Evolutionary conservation across 257 asterid species (phyloP), one percentile per base, ranked within the genome.

Genomic region (Rhazya stricta): DNA sequence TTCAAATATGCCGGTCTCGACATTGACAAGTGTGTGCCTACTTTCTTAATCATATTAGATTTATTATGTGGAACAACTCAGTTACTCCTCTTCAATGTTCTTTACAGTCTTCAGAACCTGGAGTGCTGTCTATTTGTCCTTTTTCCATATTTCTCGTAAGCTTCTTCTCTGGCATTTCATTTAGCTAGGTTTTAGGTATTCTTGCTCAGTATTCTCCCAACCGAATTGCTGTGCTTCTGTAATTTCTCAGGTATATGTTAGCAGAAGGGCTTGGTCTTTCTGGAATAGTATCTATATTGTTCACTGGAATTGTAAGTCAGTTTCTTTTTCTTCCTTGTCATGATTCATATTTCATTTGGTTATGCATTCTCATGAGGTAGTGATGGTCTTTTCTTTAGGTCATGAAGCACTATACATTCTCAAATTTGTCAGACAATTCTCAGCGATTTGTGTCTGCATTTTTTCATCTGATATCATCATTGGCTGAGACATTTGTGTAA

Each of bases 211-310:
- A 36, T 43, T 54, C 13, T 43, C 39, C 48, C 18, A 39, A 69
- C 13, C 27, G 27, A 34, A 36, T 12, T 21, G 30, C 11, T 30
- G 12, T 68, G 43, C 1, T 11, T 25, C 9, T 53, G 81, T 77
- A 71, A 71, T 74, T 67, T 42, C 71, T 36, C 77, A 94, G 97
- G 46, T 95, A 95, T 80, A 95, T 95, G 98, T 86, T 95, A 79
- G 96, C 99, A 7, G 99, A 95, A 91, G 99, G 99, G 76, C 94
- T 92, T 81, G 98, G 99, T 80, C 94, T 95, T 63, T 92, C 99
- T 60, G 99, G 99, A 63, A 95, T 95, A 36, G 98, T 95, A 32
- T 95, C 99, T 36, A 95, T 95, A 84, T 79, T 95, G 81, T 95
- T 92, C 90, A 95, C 99, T 74, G 99, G 99, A 88, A 93, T 95